Evolutionary conservation across 2,329 filamentous ascomycete species (phyloP), one percentile per base, ranked within the genome.

Genomic region (Hypoxylon rubiginosum): DNA sequence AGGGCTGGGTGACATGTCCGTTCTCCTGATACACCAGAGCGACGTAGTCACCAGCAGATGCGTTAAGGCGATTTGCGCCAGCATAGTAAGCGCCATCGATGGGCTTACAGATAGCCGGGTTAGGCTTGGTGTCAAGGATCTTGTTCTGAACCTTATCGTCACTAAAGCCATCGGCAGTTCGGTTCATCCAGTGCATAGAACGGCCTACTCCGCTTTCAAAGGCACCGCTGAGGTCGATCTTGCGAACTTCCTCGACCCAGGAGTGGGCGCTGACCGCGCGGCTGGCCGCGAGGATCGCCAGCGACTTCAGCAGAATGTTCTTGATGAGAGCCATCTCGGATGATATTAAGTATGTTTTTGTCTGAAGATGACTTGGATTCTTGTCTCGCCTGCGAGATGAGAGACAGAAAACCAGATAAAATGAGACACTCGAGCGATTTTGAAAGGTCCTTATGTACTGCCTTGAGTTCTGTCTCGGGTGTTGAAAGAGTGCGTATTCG

Each of bases 181-280:
- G 88, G 32, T 85, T 79, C 15, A 89, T 78, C 74, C 89, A 93
- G 50, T 89, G 90, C 68, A 94, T 90, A n/a, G 91, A 82, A 76
- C 90, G 97, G 32, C 95, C 95, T 24, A 87, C 82, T 7, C 85
- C 78, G 28, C 91, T 91, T 19, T 90, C 82, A 76, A 94, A 93
- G 34, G 88, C 88, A 58, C 94, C 94, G 73, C 93, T 91, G 28
- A 87, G 78, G 57, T 89, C 87, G 76, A 97, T 89, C 62, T 89
- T 88, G 67, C 84, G 87, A 53, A 95, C 83, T 73, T 90, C 84
- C 79, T 97, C 94, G 51, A 95, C 86, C 94, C 94, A 97, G 17
- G 89, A 91, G 80, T 97, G 95, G 36, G 88, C 90, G 26, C 71
- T 71, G 34, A 74, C 78, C 5, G 74, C 69, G 52, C 73, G 68